phyloP scores from a whole-genome alignment of 345 rosid genomes.

The Cardiospermum halicacabum region DNA sequence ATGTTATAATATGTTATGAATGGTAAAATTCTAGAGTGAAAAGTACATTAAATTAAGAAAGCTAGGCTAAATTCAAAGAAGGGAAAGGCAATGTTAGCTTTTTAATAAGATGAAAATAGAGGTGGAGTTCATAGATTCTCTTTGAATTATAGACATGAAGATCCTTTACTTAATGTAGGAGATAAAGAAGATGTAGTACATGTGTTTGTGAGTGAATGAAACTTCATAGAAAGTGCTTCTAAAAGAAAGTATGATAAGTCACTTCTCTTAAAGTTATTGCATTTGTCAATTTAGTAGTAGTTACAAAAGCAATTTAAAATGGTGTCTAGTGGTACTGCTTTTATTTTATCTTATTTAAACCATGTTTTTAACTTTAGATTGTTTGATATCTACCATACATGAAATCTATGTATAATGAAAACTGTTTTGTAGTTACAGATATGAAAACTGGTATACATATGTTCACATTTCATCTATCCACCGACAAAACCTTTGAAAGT shows the following conservation, averaged over 20 bases:
- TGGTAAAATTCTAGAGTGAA: background rate
- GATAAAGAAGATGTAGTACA: conserved; percentile 8
- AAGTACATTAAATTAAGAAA: background rate
- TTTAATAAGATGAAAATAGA: background rate
- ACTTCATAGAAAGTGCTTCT: conserved; percentile 1
- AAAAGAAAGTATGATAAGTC: background rate
- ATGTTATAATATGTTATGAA: too few species aligned
- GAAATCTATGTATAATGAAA: too few species aligned
- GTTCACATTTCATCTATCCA: background rate
- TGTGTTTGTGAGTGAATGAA: background rate
- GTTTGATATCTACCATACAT: background rate
- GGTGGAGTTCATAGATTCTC: conserved; percentile 2
- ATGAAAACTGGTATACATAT: background rate
- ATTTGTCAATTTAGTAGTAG: background rate
- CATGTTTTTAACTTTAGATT: background rate
- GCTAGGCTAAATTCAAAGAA: background rate
- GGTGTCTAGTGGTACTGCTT: background rate
- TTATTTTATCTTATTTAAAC: background rate
- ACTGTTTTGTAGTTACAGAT: background rate
- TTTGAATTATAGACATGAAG: background rate
- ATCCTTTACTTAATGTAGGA: conserved; percentile 11
- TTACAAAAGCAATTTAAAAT: background rate
- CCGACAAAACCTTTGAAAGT: too few species aligned
- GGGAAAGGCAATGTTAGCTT: background rate
- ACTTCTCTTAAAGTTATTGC: background rate